These are phyloP conservation scores for Podosphaera xanthii DNA, from an alignment of 2,329 filamentous ascomycete species.

Conservation along the genomic window DNA sequence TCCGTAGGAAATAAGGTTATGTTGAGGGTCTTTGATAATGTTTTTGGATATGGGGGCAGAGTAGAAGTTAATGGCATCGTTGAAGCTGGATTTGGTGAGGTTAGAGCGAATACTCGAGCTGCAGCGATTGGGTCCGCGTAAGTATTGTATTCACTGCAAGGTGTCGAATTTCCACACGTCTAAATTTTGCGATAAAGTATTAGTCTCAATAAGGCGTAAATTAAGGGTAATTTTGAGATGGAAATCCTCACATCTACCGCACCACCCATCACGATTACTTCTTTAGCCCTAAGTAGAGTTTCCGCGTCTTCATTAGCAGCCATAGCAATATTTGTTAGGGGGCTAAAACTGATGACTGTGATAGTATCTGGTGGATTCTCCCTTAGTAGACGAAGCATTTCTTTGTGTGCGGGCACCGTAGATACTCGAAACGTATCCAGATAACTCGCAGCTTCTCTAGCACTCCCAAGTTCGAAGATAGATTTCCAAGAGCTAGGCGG, in stretches of 20 bases:
- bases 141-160: background rate
- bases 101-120: conserved; percentile 55
- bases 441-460: conserved; percentile 12
- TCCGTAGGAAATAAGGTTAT: conserved; percentile 55
- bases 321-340: conserved; percentile 78
- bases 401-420: conserved; percentile 48
- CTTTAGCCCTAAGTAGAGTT: conserved; percentile 70
- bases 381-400: conserved; percentile 68
- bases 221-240: conserved; percentile 26
- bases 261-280: conserved; percentile 90
- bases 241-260: conserved; percentile 35
- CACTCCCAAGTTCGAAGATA: conserved; percentile 32
- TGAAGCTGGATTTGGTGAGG: conserved; percentile 46
- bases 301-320: conserved; percentile 76
- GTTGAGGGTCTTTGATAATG: conserved; percentile 38
- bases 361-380: conserved; percentile 68
- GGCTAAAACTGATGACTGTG: conserved; percentile 75
- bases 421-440: conserved; percentile 52
- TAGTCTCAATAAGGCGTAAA: background rate
- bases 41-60: conserved; percentile 38
- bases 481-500: conserved; percentile 53
- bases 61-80: conserved; percentile 51
- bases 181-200: background rate
- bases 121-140: conserved; percentile 50
- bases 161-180: background rate